Conservation (phyloP, 1,284 basidiomycete genomes). For the Tilletia indica region DNA sequence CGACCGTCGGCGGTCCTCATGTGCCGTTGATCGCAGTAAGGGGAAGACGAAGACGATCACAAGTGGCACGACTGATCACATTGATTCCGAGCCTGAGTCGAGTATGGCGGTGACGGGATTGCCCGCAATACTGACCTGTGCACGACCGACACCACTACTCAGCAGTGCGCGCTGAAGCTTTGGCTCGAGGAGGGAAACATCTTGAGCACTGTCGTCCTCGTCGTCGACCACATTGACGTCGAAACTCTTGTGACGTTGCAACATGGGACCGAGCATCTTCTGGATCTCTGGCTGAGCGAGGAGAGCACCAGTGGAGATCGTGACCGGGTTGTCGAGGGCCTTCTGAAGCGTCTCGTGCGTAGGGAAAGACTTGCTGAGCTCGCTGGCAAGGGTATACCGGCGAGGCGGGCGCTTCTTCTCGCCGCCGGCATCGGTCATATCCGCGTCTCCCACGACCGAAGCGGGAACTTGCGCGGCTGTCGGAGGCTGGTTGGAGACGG, state of each 20-base stretch:
- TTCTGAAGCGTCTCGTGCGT: background rate
- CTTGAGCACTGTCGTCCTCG: background rate
- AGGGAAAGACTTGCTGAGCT: background rate
- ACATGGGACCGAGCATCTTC: background rate
- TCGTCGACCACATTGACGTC: background rate
- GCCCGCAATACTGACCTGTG: background rate
- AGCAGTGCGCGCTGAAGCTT: background rate
- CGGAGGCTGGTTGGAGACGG: background rate
- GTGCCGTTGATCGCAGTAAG: background rate
- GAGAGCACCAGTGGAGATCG: background rate
- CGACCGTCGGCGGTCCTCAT: background rate
- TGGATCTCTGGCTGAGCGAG: background rate
- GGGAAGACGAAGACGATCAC: background rate
- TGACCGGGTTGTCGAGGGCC: background rate
- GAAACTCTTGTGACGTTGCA: background rate
- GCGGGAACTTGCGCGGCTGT: background rate
- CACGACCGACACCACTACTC: background rate
- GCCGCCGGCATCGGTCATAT: background rate
- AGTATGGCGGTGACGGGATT: background rate
- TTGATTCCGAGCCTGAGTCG: background rate
- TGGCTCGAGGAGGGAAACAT: background rate
- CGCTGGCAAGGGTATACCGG: background rate
- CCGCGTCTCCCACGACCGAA: background rate
- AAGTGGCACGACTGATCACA: background rate
- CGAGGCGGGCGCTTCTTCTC: background rate